Evolutionary conservation across 2,329 filamentous ascomycete species (phyloP).

Genomic region (Byssothecium circinans): DNA sequence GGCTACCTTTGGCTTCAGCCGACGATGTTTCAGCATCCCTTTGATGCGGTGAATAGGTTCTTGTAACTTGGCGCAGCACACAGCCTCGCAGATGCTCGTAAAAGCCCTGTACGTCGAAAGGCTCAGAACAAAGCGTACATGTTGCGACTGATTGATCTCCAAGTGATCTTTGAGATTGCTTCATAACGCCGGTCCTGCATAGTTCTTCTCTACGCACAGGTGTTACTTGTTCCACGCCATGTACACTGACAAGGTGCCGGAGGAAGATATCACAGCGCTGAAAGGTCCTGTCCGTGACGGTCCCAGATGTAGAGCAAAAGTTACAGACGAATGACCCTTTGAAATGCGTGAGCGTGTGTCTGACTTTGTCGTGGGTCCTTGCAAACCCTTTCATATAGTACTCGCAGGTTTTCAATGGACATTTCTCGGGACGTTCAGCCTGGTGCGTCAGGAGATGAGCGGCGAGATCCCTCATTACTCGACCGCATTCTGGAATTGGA

Average conservation of each 20-base stretch:
- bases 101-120: constrained; percentile 87
- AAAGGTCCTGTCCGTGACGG: constrained; percentile 82
- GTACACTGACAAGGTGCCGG: constrained; percentile 79
- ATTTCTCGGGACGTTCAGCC: constrained; percentile 83
- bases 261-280: constrained; percentile 91
- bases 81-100: constrained; percentile 84
- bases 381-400: constrained; percentile 88
- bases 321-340: constrained; percentile 94
- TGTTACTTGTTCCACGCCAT: constrained; percentile 82
- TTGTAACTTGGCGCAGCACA: constrained; percentile 55
- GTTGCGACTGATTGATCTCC: constrained; percentile 71
- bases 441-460: constrained; percentile 89
- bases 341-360: constrained; percentile 87
- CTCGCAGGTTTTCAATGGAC: constrained; percentile 82
- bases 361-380: constrained; percentile 87
- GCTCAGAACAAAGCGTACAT: constrained; percentile 85
- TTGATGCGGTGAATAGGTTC: constrained; percentile 1
- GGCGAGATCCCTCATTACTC: constrained; percentile 80
- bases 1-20: neutral
- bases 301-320: constrained; percentile 81
- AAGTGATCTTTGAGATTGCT: constrained; percentile 25
- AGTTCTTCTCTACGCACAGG: constrained; percentile 80
- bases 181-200: constrained; percentile 61
- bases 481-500: constrained; percentile 75
- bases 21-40: neutral